phyloP scores from a whole-genome alignment of 1,139 yeast species.

The Protomyces pachydermus region DNA sequence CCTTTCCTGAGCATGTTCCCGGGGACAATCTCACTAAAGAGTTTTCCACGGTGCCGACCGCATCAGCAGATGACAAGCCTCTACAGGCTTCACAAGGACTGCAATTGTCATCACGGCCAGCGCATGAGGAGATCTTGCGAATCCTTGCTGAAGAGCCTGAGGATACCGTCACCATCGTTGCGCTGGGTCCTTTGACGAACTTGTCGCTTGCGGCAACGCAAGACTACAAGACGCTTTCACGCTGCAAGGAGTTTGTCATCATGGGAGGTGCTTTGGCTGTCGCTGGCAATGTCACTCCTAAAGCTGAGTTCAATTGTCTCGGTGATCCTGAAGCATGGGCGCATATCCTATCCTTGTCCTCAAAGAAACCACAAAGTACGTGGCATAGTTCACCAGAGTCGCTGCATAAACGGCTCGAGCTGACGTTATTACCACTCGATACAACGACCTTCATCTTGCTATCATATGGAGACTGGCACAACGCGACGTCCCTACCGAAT shows the following conservation, averaged over 20 bases:
- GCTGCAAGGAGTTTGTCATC: constrained; percentile 38
- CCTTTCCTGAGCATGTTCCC: constrained; percentile 41
- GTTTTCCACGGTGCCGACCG: constrained; percentile 54
- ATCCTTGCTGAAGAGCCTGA: constrained; percentile 40
- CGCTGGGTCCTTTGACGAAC: constrained; percentile 45
- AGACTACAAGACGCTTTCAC: constrained; percentile 40
- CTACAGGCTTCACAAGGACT: constrained; percentile 33
- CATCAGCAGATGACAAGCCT: constrained; percentile 79
- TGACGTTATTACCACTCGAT: constrained; percentile 43
- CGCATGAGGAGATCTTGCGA: constrained; percentile 40
- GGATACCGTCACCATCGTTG: constrained; percentile 41
- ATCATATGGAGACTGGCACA: constrained; percentile 31
- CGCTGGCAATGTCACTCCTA: constrained; percentile 44
- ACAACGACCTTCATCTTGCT: constrained; percentile 40
- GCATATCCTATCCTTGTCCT: constrained; percentile 40
- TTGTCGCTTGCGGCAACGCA: constrained; percentile 43
- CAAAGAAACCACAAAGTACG: constrained; percentile 37
- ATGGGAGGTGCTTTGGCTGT: constrained; percentile 44
- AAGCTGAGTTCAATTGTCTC: constrained; percentile 45
- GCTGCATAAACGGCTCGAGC: constrained; percentile 22
- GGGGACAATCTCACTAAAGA: constrained; percentile 37
- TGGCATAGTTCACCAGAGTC: constrained; percentile 31
- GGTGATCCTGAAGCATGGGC: constrained; percentile 45
- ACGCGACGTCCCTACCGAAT: constrained; percentile 31
- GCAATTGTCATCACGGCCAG: constrained; percentile 34